Conservation (phyloP, 257 asterid genomes). For the Perilla frutescens region DNA sequence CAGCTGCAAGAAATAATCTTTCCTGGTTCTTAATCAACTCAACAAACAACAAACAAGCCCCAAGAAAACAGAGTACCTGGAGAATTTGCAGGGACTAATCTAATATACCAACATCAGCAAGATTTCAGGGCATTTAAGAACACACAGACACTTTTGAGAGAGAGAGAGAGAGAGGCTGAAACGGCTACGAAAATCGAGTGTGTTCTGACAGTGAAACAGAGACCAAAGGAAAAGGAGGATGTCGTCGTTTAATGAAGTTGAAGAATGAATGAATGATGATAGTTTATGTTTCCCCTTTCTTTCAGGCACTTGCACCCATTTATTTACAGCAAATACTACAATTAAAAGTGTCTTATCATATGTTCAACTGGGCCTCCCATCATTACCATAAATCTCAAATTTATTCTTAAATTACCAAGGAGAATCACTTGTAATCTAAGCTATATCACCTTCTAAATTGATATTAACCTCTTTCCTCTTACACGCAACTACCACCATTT, state of each 20-base stretch:
- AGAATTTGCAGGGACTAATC: conserved; percentile 24
- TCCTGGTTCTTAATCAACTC: not conserved
- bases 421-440: conserved; percentile 44
- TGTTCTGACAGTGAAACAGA: conserved; percentile 41
- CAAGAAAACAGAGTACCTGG: conserved; percentile 44
- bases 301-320: conserved; percentile 33
- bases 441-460: conserved; percentile 31
- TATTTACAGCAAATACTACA: conserved; percentile 7
- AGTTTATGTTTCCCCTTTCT: conserved; percentile 33
- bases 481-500: conserved; percentile 25
- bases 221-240: conserved; percentile 43
- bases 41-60: conserved; percentile 4
- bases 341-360: conserved; percentile 17
- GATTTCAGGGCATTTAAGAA: conserved; percentile 28
- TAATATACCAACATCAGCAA: conserved; percentile 14
- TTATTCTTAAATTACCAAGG: conserved; percentile 1
- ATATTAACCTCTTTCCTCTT: conserved; percentile 21
- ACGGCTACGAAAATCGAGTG: conserved; percentile 24
- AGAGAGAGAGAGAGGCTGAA: conserved; percentile 26
- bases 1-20: not conserved
- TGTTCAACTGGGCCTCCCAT: conserved; percentile 21
- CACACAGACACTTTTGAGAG: conserved; percentile 38
- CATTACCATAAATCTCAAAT: conserved; percentile 10
- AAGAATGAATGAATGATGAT: conserved; percentile 27
- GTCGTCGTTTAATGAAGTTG: conserved; percentile 32